Base-by-base conservation (phyloP, 2,329 filamentous ascomycete species). In the Emergomyces orientalis region DNA sequence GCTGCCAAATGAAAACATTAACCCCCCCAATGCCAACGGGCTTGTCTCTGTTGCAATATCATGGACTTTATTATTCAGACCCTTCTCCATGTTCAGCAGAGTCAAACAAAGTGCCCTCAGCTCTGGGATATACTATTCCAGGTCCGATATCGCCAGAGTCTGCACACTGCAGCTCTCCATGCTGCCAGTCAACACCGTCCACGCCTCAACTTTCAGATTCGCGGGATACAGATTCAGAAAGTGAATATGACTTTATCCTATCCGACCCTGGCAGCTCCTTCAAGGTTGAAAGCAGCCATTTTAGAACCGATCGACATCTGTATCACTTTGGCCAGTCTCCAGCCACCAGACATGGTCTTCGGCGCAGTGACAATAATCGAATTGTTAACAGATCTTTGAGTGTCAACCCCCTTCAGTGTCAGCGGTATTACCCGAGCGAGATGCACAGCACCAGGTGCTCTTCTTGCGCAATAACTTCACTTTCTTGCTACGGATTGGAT, bases 161-260 rank as follows among this genome's bases (percentile, higher is more conserved):
- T 19, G 2, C 22, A 17, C n/a, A 1, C 32, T 47, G 27, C 4
- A 34, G 25, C 27, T 59, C 41, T 11, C 37, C 56, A 9, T 59
- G 9, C 43, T 22, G 3, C 57, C 41, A 34, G 34, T 14, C 27
- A 9, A n/a, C 41, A 19, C 8, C 41, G n/a, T 45, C 57, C 27
- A 34, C 39, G 22, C 41, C 41, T 59, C 27, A 25, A 59, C 34
- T 32, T n/a, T 47, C 57, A 49, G 13, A 30, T 27, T 57, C 34
- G 11, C 57, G 14, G 14, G n/a, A 47, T 34, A 59, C 41, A 19
- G 41, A 59, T 47, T 59, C 41, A 47, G 57, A 59, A 45, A 32
- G 27, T 59, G 57, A 47, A 47, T 17, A 59, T n/a, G 25, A 19
- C 25, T n/a, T 45, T 49, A 11, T 11, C 41, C 19, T n/a, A 47